Evolutionary conservation across 768 basidiomycete species (phyloP).

Genomic region (Hypsizygus marmoreus): DNA sequence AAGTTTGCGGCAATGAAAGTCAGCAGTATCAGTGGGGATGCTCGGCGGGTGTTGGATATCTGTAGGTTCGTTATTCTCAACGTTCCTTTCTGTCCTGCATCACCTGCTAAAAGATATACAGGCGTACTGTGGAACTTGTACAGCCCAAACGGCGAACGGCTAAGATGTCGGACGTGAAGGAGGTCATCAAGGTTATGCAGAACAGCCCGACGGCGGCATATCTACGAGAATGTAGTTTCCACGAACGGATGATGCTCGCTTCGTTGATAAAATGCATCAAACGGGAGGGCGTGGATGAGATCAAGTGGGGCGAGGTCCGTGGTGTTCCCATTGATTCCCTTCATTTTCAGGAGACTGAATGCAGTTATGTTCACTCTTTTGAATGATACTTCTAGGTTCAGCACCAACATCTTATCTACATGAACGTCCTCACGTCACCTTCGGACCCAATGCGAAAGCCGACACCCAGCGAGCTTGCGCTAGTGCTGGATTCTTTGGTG

Average conservation of each 20-base stretch:
- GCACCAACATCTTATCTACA: conserved; percentile 74
- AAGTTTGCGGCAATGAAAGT: conserved; percentile 78
- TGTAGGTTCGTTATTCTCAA: conserved; percentile 63
- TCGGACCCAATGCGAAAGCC: conserved; percentile 63
- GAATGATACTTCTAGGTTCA: conserved; percentile 46
- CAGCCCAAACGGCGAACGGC: conserved; percentile 53
- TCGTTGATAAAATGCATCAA: conserved; percentile 81
- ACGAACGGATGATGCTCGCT: conserved; percentile 87
- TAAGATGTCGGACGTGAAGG: conserved; percentile 68
- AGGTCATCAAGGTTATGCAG: conserved; percentile 84
- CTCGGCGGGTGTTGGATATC: conserved; percentile 88
- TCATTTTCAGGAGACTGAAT: neutral
- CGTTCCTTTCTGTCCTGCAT: neutral
- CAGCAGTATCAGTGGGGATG: conserved; percentile 86
- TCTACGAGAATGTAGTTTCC: conserved; percentile 78
- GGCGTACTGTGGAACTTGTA: conserved; percentile 84
- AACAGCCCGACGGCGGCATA: conserved; percentile 89
- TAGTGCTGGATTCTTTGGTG: conserved; percentile 75
- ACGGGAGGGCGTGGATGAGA: conserved; percentile 84
- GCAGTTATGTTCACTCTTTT: neutral
- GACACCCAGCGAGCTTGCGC: conserved; percentile 58
- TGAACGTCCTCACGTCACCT: conserved; percentile 59
- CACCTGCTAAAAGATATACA: conserved; percentile 23
- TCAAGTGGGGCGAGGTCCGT: conserved; percentile 80
- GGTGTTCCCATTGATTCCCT: neutral